Evolutionary conservation across 73 alveolate genomes (phyloP).

Genomic region (Loxodes magnus): DNA sequence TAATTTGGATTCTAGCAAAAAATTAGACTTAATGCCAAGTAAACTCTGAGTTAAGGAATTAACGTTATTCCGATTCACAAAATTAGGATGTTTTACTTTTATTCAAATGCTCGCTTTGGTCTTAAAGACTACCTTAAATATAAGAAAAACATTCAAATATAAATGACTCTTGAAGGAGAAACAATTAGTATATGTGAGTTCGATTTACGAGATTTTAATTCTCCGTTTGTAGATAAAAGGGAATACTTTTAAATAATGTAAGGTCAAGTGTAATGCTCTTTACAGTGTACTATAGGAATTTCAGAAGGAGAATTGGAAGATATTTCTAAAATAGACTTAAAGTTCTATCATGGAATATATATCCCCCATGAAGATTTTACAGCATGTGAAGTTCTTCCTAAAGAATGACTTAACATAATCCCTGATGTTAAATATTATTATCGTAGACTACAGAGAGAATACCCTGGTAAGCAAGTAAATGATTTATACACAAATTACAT

Average conservation of each 20-base stretch:
- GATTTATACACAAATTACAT: too few species aligned
- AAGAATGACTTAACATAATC: slow-evolving; percentile 7
- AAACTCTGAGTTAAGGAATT: background rate
- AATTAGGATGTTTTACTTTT: slow-evolving; percentile 25
- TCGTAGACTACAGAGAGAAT: too few species aligned
- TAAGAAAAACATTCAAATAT: too few species aligned
- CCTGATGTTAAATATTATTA: background rate
- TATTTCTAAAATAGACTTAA: too few species aligned
- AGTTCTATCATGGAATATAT: background rate
- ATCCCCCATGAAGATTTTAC: slow-evolving; percentile 12
- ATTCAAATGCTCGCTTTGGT: too few species aligned
- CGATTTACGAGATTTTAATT: background rate
- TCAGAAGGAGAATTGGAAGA: background rate
- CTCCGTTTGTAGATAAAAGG: slow-evolving; percentile 6
- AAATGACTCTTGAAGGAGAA: background rate
- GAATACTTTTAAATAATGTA: background rate
- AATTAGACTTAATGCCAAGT: slow-evolving; percentile 2
- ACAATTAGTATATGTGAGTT: background rate
- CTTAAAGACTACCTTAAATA: too few species aligned
- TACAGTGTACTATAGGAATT: slow-evolving; percentile 1
- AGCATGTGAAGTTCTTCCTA: slow-evolving; percentile 4
- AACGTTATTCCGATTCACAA: slow-evolving; percentile 12
- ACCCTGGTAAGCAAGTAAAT: too few species aligned
- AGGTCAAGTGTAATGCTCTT: background rate
- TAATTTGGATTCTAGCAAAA: slow-evolving; percentile 9